These are phyloP conservation scores for Pythium aphanidermatum DNA, from an alignment of 352 stramenopile genomes.

Conservation along the genomic window DNA sequence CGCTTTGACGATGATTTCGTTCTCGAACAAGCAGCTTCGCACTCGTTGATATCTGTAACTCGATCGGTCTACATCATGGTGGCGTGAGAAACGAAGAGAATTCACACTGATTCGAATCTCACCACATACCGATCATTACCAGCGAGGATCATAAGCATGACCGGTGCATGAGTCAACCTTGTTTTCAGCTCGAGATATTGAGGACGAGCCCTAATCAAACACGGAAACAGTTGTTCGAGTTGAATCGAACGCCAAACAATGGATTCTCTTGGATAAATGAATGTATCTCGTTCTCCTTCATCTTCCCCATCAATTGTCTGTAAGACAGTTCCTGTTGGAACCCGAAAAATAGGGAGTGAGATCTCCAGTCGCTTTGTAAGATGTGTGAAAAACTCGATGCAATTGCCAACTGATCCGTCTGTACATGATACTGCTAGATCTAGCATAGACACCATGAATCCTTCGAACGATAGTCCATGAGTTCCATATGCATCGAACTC, in stretches of 20 bases:
- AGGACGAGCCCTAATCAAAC: constrained; percentile 19
- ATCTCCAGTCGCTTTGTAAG: constrained; percentile 31
- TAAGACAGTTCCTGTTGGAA: not conserved
- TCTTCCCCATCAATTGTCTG: not conserved
- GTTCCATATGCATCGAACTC: constrained; percentile 39
- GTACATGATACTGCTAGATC: constrained; percentile 45
- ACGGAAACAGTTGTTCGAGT: constrained; percentile 29
- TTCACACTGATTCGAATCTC: too few relatives aligned
- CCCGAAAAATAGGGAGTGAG: constrained; percentile 24
- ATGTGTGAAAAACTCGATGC: constrained; percentile 42
- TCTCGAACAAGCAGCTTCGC: constrained; percentile 40
- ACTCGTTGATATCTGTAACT: constrained; percentile 43
- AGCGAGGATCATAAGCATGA: constrained; percentile 42
- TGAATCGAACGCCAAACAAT: constrained; percentile 30
- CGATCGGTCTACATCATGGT: constrained; percentile 32
- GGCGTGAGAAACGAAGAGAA: not conserved
- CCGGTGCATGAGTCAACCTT: constrained; percentile 28
- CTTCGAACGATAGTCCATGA: constrained; percentile 35
- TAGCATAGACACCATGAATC: constrained; percentile 41
- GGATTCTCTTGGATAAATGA: not conserved
- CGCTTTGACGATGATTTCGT: constrained; percentile 18
- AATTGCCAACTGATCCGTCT: constrained; percentile 30
- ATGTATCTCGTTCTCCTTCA: not conserved
- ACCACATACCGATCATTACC: constrained; percentile 39
- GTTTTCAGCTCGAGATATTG: constrained; percentile 47